Percentiles rank a stretch among this genome's conserved stretches.
Conservation (phyloP, 805 yeast species). For the Brettanomyces bruxellensis region DNA sequence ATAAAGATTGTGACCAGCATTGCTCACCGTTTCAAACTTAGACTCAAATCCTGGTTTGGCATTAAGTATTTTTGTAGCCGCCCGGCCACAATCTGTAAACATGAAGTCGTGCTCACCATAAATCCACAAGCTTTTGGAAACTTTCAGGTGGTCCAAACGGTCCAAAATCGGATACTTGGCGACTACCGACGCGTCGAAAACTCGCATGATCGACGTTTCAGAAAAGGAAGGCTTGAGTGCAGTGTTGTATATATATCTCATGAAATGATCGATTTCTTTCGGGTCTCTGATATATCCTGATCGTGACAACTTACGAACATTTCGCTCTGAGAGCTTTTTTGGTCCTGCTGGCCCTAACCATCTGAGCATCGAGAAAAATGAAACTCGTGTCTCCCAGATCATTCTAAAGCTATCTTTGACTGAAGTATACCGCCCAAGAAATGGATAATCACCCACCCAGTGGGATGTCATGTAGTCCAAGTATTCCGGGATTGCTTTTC, state of each 20-base stretch:
- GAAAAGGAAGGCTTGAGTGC: constrained; percentile 23
- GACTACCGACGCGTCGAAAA: constrained; percentile 48
- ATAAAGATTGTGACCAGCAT: constrained; percentile 71
- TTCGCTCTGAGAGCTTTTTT: constrained; percentile 16
- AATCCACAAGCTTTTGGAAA: constrained; percentile 31
- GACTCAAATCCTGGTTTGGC: constrained; percentile 17
- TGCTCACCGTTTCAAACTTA: constrained; percentile 31
- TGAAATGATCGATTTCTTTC: constrained; percentile 22
- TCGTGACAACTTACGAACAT: constrained; percentile 22
- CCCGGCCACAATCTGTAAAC: constrained; percentile 53
- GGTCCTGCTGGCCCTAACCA: constrained; percentile 31
- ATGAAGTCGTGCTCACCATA: constrained; percentile 75
- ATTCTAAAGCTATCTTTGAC: constrained; percentile 24
- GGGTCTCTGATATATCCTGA: constrained; percentile 14
- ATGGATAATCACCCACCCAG: constrained; percentile 35
- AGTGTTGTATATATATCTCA: constrained; percentile 26
- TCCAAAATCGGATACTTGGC: constrained; percentile 62
- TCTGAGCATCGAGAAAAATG: constrained; percentile 40
- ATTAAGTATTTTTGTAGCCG: constrained; percentile 25
- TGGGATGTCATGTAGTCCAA: constrained; percentile 26
- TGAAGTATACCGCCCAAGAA: constrained; percentile 39
- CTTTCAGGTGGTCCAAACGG: constrained; percentile 29
- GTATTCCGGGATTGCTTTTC: constrained; percentile 5
- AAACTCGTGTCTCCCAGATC: constrained; percentile 35
- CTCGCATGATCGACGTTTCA: constrained; percentile 32